These are phyloP conservation scores for Tilletia indica DNA, from an alignment of 1,284 basidiomycete genomes.

Conservation along the genomic window DNA sequence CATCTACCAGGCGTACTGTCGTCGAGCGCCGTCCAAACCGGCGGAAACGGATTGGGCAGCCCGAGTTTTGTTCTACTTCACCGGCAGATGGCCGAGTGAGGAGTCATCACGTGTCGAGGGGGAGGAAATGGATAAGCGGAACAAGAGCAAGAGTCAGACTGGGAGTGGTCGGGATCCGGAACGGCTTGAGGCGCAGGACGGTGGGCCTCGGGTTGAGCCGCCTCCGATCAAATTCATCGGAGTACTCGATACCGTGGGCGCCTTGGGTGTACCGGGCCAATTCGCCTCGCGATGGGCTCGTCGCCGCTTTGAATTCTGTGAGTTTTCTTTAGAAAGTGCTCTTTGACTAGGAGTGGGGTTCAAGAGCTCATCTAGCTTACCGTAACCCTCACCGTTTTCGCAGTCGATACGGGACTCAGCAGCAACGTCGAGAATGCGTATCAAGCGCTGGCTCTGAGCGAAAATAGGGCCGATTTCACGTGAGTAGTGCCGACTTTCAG, in stretches of 20 bases:
- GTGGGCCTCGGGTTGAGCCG: not conserved
- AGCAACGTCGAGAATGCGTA: conserved; percentile 3
- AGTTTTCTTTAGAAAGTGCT: no score
- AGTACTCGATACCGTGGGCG: not conserved
- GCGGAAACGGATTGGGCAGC: conserved; percentile 1
- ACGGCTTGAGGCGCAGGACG: not conserved
- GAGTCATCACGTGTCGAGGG: not conserved
- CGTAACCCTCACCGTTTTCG: not conserved
- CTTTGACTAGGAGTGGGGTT: no score
- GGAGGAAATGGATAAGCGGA: conserved; percentile 1
- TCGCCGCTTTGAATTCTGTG: no score
- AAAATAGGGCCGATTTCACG: not conserved
- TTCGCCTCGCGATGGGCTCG: no score
- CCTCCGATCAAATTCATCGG: not conserved
- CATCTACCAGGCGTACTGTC: conserved; percentile 18
- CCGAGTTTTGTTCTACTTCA: not conserved
- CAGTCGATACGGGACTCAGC: conserved; percentile 16
- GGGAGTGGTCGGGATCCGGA: not conserved
- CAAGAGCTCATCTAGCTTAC: not conserved
- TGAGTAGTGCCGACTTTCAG: not conserved
- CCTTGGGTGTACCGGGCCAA: no score
- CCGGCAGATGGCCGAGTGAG: conserved; percentile 13
- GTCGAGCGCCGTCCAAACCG: conserved; percentile 12
- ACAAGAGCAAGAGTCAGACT: not conserved
- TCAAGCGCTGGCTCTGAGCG: conserved; percentile 15